phyloP scores from a whole-genome alignment of 495 filamentous ascomycete genomes.

The Hypoxylon subgilvum region DNA sequence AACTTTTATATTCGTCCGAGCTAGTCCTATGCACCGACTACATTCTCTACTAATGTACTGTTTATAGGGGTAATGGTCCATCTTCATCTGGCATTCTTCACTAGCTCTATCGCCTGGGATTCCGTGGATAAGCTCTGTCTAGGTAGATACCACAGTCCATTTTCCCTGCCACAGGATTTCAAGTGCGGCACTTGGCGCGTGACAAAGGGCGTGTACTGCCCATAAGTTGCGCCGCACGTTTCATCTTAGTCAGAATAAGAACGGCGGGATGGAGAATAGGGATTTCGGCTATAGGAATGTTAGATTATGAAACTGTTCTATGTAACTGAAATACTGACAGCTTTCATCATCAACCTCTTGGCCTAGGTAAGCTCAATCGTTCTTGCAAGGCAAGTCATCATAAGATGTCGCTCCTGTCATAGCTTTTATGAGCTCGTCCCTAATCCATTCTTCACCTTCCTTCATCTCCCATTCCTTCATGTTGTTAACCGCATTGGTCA shows the following conservation, averaged over 20 bases:
- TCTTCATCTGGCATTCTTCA: no score
- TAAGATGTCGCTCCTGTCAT: not conserved
- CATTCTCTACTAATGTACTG: no score
- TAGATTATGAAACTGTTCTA: not conserved
- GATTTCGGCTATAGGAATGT: not conserved
- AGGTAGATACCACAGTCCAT: no score
- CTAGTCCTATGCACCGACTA: no score
- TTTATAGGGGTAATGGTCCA: no score
- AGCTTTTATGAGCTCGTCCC: not conserved
- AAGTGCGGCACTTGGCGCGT: no score
- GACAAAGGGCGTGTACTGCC: not conserved
- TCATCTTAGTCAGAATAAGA: not conserved
- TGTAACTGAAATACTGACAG: not conserved
- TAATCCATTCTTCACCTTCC: slow-evolving; percentile 20
- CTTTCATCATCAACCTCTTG: not conserved
- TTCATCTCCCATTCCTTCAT: slow-evolving; percentile 5
- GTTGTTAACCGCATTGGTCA: slow-evolving; percentile 2
- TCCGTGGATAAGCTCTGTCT: no score
- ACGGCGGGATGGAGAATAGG: not conserved
- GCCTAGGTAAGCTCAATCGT: not conserved
- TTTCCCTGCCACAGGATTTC: no score
- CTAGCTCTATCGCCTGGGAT: no score
- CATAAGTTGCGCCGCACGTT: not conserved
- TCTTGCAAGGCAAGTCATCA: slow-evolving; percentile 4
- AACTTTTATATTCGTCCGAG: no score